A percentile compares a stretch with the other conserved stretches of the same genome.
Evolutionary conservation across 768 basidiomycete genomes (phyloP).

Genomic region (Auriscalpium vulgare): DNA sequence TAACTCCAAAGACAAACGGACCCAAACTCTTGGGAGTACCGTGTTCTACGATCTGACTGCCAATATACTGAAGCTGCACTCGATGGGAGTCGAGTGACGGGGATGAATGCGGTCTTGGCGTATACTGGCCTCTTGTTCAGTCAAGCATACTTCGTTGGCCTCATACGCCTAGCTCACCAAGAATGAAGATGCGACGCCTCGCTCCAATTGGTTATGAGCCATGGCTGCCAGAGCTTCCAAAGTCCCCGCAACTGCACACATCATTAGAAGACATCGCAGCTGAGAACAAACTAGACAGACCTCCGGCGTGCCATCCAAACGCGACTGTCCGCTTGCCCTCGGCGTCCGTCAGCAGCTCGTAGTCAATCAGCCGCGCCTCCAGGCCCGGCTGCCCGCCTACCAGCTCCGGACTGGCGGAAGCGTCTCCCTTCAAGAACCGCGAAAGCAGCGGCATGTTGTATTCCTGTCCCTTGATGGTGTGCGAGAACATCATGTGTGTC

Average conservation of each 20-base stretch:
- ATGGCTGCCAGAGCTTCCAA: constrained; percentile 75
- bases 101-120: constrained; percentile 74
- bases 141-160: no score
- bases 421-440: constrained; percentile 37
- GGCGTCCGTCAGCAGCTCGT: constrained; percentile 64
- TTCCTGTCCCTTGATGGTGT: constrained; percentile 79
- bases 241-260: constrained; percentile 67
- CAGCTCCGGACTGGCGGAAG: constrained; percentile 3
- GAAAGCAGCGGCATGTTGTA: constrained; percentile 80
- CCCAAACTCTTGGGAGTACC: constrained; percentile 60
- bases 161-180: constrained; percentile 37
- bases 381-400: constrained; percentile 2
- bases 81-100: constrained; percentile 50
- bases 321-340: constrained; percentile 74
- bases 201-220: constrained; percentile 70
- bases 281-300: constrained; percentile 30
- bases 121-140: constrained; percentile 36
- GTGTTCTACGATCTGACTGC: constrained; percentile 41
- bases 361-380: constrained; percentile 65
- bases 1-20: constrained; percentile 75
- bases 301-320: constrained; percentile 91
- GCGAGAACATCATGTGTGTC: constrained; percentile 88
- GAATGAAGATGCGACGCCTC: constrained; percentile 78
- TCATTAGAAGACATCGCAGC: background rate
- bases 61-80: constrained; percentile 46